Conservation (phyloP, 1,284 basidiomycete genomes). For the Tylopilus orsonianus region DNA sequence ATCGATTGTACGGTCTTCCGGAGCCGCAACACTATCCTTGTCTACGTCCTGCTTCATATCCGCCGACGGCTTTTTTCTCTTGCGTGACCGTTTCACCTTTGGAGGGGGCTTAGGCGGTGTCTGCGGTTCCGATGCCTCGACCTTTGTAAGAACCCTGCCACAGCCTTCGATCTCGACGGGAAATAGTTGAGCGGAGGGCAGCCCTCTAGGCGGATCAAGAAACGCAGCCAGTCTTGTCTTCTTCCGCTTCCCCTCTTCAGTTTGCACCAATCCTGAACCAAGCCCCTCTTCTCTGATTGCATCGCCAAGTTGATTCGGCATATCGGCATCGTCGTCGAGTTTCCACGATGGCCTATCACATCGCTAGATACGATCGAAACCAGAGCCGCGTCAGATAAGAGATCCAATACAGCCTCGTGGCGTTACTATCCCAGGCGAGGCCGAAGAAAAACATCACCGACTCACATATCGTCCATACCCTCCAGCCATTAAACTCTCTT, state of each 20-base stretch:
- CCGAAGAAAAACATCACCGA: constrained; percentile 8
- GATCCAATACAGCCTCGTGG: constrained; percentile 9
- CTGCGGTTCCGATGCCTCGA: constrained; percentile 37
- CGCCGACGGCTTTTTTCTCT: constrained; percentile 31
- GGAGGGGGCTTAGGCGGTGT: constrained; percentile 27
- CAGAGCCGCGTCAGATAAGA: constrained; percentile 12
- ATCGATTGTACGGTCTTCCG: constrained; percentile 22
- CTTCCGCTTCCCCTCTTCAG: constrained; percentile 63
- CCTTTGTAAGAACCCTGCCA: constrained; percentile 63
- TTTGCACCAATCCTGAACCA: constrained; percentile 38
- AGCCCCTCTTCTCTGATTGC: constrained; percentile 37
- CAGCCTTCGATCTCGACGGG: constrained; percentile 64
- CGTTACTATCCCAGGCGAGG: background rate
- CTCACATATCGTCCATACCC: constrained; percentile 72
- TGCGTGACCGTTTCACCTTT: constrained; percentile 37
- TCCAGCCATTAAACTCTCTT: constrained; percentile 75
- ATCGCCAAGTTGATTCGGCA: constrained; percentile 33
- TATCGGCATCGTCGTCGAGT: constrained; percentile 17
- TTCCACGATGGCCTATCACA: constrained; percentile 26
- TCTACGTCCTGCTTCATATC: constrained; percentile 24
- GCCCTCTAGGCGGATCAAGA: constrained; percentile 27
- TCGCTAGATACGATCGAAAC: constrained; percentile 16
- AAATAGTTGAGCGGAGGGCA: constrained; percentile 38
- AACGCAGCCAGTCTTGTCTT: constrained; percentile 66
- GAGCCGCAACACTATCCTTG: constrained; percentile 4